Base-by-base conservation (phyloP, 2,329 filamentous ascomycete genomes). In the Niveomyces coronatus region DNA sequence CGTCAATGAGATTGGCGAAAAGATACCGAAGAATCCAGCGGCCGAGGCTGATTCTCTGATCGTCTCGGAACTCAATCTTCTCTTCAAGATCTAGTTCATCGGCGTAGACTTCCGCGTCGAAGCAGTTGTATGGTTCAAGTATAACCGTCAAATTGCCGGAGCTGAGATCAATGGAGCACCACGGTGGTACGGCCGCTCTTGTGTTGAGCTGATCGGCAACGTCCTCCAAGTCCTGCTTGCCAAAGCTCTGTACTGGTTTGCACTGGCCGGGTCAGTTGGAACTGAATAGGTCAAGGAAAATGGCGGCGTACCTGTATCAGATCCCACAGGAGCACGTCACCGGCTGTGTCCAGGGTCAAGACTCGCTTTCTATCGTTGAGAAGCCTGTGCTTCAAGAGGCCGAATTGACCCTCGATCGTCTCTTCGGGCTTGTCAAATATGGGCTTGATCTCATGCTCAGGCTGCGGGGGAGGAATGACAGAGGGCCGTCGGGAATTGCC, bases 21-120 rank as follows among this genome's bases (percentile, higher is more conserved):
- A 98, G 70, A 58, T 95, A 94, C 23, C 91, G 77, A 43, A 98
- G 64, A 31, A 96, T 78, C 91, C 91, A 98, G 67, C 94, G 94
- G 8, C 91, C 91, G 31, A 96, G 76, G 53, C 94, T 96, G 58
- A 96, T 94, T 63, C 91, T 77, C 62, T 96, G 89, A 50, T 98
- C 91, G 50, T 96, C 89, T 41, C 82, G 71, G 53, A 94, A 94
- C 10, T 88, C 81, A 14, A 83, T 67, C n/a, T 75, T 67, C 45
- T 86, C 80, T 9, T 82, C 73, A 39, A 89, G 49, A 28, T 79
- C 68, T 24, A 93, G 65, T 60, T 96, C 88, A 55, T 98, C 91
- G 1, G 87, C 89, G 56, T 98, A 98, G 59, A 94, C 83, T 54
- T 98, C 91, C 13, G 88, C 91, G 60, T 98, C 91, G 50, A 98